phyloP scores from a whole-genome alignment of 148 eudicot species.

The Euryodendron excelsum region DNA sequence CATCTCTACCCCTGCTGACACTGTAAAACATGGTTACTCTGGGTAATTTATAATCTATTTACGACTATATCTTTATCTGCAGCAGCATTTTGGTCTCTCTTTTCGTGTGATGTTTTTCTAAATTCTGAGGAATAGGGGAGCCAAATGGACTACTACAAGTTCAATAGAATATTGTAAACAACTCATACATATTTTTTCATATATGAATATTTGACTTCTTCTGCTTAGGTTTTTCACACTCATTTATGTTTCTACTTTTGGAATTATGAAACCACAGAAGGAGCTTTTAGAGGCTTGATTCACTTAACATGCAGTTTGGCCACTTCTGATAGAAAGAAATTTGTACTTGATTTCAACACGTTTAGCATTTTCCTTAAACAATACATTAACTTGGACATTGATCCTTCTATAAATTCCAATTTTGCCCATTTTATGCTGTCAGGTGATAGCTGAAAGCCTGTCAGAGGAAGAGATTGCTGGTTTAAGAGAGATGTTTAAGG shows the following conservation, averaged over 20 bases:
- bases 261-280: not conserved
- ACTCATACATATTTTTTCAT: not conserved
- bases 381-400: slow-evolving; percentile 5
- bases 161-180: not conserved
- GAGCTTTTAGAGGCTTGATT: slow-evolving; percentile 5
- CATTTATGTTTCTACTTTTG: not conserved
- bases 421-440: slow-evolving; percentile 19
- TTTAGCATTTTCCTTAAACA: not conserved
- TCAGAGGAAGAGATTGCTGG: slow-evolving; percentile 99
- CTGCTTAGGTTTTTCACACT: not conserved
- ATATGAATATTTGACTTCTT: not conserved
- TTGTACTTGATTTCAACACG: not conserved
- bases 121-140: not conserved
- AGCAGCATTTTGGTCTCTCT: not conserved
- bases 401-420: not conserved
- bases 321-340: not conserved
- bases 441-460: slow-evolving; percentile 98
- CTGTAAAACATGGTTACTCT: not conserved
- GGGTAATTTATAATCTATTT: not conserved
- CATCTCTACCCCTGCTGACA: not conserved
- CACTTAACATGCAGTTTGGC: not conserved
- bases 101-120: not conserved
- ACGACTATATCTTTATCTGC: not conserved
- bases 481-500: slow-evolving; percentile 82
- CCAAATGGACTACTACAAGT: not conserved